Evolutionary conservation across 1,284 basidiomycete species (phyloP).

Genomic region (Puccinia polysora): DNA sequence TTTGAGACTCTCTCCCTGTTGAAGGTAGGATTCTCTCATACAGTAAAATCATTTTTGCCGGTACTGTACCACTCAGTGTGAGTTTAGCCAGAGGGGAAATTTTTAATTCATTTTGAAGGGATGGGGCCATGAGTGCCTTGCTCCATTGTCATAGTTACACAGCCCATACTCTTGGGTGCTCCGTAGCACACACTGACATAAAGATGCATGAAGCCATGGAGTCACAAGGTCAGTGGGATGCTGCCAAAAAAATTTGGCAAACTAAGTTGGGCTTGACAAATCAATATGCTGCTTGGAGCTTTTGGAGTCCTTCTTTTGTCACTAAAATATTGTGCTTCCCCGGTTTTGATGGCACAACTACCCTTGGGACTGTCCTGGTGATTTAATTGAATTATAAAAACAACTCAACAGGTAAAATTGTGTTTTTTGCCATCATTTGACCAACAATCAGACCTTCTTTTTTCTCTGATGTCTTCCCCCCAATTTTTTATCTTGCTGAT

Average conservation of each 20-base stretch:
- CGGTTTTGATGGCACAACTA: constrained; percentile 70
- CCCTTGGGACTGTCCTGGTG: constrained; percentile 82
- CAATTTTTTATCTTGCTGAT: too few relatives aligned
- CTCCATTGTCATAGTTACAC: constrained; percentile 95
- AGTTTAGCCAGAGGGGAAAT: constrained; percentile 75
- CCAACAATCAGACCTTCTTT: too few relatives aligned
- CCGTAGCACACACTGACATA: constrained; percentile 78
- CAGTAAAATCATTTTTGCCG: constrained; percentile 91
- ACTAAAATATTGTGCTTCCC: constrained; percentile 61
- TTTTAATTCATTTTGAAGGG: constrained; percentile 72
- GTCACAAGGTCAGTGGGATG: constrained; percentile 61
- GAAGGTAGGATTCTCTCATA: too few relatives aligned
- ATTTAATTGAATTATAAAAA: constrained; percentile 70
- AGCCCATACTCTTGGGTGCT: constrained; percentile 83
- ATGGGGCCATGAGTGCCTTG: constrained; percentile 74
- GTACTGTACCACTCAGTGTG: constrained; percentile 77
- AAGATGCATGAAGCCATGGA: constrained; percentile 59
- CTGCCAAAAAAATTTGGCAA: constrained; percentile 59
- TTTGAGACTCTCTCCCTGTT: too few relatives aligned
- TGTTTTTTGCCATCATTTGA: neutral
- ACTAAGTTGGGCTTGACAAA: constrained; percentile 46
- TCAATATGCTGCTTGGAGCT: constrained; percentile 65
- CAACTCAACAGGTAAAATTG: constrained; percentile 50
- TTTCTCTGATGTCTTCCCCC: neutral
- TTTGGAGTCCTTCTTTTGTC: constrained; percentile 77